These are phyloP conservation scores for Ceratocystiopsis minuta DNA, from an alignment of 2,329 filamentous ascomycete genomes.

Conservation along the genomic window DNA sequence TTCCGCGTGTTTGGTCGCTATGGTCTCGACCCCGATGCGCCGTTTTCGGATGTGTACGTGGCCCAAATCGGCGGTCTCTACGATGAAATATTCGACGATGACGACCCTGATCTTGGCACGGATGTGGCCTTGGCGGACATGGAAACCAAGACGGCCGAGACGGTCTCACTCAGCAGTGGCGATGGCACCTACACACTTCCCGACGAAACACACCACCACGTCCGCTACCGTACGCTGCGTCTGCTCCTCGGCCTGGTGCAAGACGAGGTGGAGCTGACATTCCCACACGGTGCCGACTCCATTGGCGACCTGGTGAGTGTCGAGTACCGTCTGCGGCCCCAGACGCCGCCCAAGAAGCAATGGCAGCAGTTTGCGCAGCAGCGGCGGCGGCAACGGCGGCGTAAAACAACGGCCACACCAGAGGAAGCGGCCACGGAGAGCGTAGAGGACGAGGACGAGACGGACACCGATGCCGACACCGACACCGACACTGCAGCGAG, in stretches of 20 bases:
- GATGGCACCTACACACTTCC: no score
- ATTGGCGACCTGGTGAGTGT: slow-evolving; percentile 33
- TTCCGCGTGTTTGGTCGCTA: slow-evolving; percentile 53
- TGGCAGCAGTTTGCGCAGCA: no score
- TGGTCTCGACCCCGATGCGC: slow-evolving; percentile 40
- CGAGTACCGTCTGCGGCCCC: slow-evolving; percentile 25
- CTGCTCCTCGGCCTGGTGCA: slow-evolving; percentile 28
- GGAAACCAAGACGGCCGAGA: slow-evolving; percentile 2
- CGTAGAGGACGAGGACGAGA: slow-evolving; percentile 1
- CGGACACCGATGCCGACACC: slow-evolving; percentile 15
- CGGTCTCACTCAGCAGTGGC: slow-evolving; percentile 10
- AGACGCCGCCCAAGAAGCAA: not conserved
- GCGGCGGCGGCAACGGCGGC: no score
- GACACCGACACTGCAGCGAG: slow-evolving; percentile 15
- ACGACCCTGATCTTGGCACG: not conserved
- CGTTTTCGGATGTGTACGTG: slow-evolving; percentile 67
- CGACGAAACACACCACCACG: slow-evolving; percentile 4
- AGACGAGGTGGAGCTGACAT: slow-evolving; percentile 30
- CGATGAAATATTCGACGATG: slow-evolving; percentile 43
- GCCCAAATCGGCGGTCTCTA: slow-evolving; percentile 54
- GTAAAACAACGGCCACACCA: not conserved
- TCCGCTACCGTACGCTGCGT: slow-evolving; percentile 30
- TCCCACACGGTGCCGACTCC: slow-evolving; percentile 29
- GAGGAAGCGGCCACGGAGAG: not conserved
- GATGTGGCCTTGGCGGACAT: no score